Evolutionary conservation across 306 rosid genomes (phyloP).

Genomic region (Trichosanthes cucumerina): DNA sequence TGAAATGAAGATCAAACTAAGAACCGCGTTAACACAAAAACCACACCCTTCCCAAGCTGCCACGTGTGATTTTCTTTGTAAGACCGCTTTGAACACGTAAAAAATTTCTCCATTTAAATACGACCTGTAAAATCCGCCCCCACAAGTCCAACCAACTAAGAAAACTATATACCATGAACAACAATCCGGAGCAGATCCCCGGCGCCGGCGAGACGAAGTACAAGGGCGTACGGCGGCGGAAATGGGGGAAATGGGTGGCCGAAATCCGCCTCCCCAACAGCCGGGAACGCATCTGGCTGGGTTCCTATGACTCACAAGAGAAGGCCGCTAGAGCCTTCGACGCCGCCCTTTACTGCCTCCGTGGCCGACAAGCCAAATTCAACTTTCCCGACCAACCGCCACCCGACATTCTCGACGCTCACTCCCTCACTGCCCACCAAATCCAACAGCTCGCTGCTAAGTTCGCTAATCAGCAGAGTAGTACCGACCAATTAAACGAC

Average conservation of each 20-base stretch:
- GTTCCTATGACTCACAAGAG: constrained; percentile 52
- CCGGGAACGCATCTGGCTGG: constrained; percentile 80
- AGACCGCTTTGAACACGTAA: no score
- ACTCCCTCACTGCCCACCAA: constrained; percentile 29
- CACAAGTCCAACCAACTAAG: no score
- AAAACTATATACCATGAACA: neutral
- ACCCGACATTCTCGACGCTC: constrained; percentile 29
- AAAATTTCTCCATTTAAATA: no score
- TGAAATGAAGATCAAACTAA: no score
- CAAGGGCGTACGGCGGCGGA: constrained; percentile 66
- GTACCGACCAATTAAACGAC: neutral
- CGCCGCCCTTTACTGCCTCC: constrained; percentile 72
- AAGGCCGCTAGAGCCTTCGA: constrained; percentile 90
- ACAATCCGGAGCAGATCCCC: neutral
- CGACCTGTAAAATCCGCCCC: no score
- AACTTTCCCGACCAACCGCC: constrained; percentile 68
- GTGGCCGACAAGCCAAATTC: constrained; percentile 49
- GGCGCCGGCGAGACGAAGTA: constrained; percentile 7
- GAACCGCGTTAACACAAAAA: no score
- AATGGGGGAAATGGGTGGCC: constrained; percentile 87
- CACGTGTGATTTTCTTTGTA: no score
- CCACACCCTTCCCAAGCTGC: no score
- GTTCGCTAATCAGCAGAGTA: constrained; percentile 29
- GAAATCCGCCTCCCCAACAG: constrained; percentile 82
- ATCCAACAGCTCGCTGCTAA: constrained; percentile 44